Conservation (phyloP, 2,329 filamentous ascomycete genomes). For the Chrysoporthe puriensis region DNA sequence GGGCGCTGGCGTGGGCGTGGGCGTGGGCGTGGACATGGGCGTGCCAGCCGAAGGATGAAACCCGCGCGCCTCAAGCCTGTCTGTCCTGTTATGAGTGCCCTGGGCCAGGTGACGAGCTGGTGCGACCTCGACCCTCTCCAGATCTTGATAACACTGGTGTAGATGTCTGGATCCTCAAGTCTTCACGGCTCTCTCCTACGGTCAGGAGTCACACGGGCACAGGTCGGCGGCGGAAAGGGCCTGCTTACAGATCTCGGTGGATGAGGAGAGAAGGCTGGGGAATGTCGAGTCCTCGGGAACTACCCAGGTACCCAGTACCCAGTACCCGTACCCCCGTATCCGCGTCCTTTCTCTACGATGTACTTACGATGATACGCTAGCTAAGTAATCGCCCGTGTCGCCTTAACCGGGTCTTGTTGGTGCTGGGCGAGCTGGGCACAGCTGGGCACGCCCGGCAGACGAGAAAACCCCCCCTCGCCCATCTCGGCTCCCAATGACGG, state of each 20-base stretch:
- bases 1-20: neutral
- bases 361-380: too few relatives aligned
- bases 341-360: too few relatives aligned
- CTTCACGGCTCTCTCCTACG: too few relatives aligned
- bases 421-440: too few relatives aligned
- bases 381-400: too few relatives aligned
- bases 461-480: neutral
- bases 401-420: too few relatives aligned
- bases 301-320: neutral
- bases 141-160: too few relatives aligned
- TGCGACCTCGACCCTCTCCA: too few relatives aligned
- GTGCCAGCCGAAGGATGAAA: conserved; percentile 2
- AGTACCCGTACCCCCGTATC: neutral
- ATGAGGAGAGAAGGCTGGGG: conserved; percentile 28
- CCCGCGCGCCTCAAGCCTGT: neutral
- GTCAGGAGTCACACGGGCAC: neutral
- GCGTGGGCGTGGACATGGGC: conserved; percentile 3
- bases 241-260: conserved; percentile 14
- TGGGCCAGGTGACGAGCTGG: neutral
- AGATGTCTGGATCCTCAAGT: too few relatives aligned
- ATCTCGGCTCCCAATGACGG: neutral
- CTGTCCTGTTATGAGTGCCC: neutral
- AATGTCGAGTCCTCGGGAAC: neutral
- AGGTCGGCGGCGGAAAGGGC: neutral
- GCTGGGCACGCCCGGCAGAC: neutral